Evolutionary conservation across 306 rosid genomes (phyloP).

Genomic region (Delonix regia): DNA sequence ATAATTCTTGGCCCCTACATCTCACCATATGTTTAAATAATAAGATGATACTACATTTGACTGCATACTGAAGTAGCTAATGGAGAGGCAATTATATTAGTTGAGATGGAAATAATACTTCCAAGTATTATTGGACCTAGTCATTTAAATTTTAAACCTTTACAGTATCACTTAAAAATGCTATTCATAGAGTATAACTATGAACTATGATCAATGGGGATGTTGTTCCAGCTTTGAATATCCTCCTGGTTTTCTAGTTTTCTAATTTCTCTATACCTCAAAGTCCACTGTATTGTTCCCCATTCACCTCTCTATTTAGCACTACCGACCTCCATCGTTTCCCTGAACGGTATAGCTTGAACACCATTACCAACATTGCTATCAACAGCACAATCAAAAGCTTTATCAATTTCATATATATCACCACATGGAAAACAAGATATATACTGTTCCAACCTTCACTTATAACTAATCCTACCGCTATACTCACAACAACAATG

Average conservation of each 20-base stretch:
- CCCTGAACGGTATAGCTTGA: constrained; percentile 32
- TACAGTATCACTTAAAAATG: neutral
- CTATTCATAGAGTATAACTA: neutral
- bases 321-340: constrained; percentile 46
- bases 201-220: no score
- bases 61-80: neutral
- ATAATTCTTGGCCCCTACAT: no score
- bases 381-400: neutral
- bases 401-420: neutral
- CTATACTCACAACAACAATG: constrained; percentile 49
- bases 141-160: no score
- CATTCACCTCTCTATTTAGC: constrained; percentile 30
- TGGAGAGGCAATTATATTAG: neutral
- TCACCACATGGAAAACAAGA: neutral
- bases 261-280: neutral
- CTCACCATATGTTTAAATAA: neutral
- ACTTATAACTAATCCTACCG: constrained; percentile 37
- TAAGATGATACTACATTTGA: no score
- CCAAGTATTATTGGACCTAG: no score
- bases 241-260: constrained; percentile 6
- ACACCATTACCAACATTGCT: neutral
- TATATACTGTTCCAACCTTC: neutral
- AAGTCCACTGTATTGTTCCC: neutral
- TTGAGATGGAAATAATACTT: neutral
- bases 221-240: neutral